Base-by-base conservation (phyloP, 495 filamentous ascomycete species). In the Baudoinia panamericana region DNA sequence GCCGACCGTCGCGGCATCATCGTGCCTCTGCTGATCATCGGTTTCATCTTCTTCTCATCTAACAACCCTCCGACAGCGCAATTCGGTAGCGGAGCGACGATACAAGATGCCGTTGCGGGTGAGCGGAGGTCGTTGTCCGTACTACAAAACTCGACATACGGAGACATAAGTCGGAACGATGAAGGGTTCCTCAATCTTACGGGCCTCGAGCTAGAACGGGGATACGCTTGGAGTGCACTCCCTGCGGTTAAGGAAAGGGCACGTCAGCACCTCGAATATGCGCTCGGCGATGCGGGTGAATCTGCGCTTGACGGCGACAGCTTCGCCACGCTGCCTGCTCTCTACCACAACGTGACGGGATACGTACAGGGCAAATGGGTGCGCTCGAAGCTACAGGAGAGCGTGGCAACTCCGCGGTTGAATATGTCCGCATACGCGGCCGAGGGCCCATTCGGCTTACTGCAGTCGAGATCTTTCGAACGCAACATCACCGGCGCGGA, bases 281-380 rank as follows among this genome's bases (percentile, higher is more conserved):
- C 56, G 21, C 53, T 75, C 16, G 61, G 64, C 35, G 68, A 48
- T 9, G 30, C n/a, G 1, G 24, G 25, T 4, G 17, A 52, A 50
- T 22, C 43, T 43, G 58, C 25, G 8, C 24, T 52, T 12, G 31
- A 38, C 2, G 24, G 17, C 8, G 15, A 1, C 2, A 23, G 12
- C n/a, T 22, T 23, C 6, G 18, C 16, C 3, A 28, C 12, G 12
- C 48, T 55, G 21, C 53, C 57, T 17, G 66, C 72, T 0, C 56
- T 84, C 11, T 93, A 87, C 67, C 71, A 75, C 52, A 94, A 94
- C 61, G 70, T 79, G 21, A 87, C 84, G 5, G 82, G 86, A 0
- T 76, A 75, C 32, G 65, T 90, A 16, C 65, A 68, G 16, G 86
- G 86, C 9, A 64, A 75, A 44, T 94, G 84, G 84, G 71, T 80